phyloP scores from a whole-genome alignment of 2,329 filamentous ascomycete genomes.

The Colletotrichum noveboracense region DNA sequence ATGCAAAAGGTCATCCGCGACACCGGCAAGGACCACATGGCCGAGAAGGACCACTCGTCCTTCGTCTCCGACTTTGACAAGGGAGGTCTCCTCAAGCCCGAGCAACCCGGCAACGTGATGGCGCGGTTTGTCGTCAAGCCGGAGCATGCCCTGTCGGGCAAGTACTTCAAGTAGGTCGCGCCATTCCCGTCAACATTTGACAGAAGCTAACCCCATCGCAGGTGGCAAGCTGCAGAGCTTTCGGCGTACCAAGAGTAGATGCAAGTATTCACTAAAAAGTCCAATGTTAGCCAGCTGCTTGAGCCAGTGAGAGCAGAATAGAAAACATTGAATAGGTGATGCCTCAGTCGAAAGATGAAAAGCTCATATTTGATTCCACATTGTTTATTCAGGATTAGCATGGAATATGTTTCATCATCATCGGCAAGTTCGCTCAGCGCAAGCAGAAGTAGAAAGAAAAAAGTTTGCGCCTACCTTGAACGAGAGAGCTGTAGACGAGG shows the following conservation, averaged over 20 bases:
- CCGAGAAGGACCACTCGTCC: conserved; percentile 61
- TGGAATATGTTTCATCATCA: conserved; percentile 78
- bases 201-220: conserved; percentile 35
- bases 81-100: conserved; percentile 77
- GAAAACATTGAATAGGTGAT: conserved; percentile 33
- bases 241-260: conserved; percentile 50
- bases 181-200: neutral
- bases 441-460: conserved; percentile 19
- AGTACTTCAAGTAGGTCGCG: conserved; percentile 71
- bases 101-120: conserved; percentile 87
- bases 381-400: conserved; percentile 75
- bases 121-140: conserved; percentile 75
- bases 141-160: conserved; percentile 72
- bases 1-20: conserved; percentile 89
- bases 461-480: conserved; percentile 30
- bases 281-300: conserved; percentile 24
- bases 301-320: conserved; percentile 24
- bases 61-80: conserved; percentile 74
- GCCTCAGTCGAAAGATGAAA: conserved; percentile 85
- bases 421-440: conserved; percentile 29
- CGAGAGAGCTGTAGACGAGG: neutral
- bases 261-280: conserved; percentile 12
- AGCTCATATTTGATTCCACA: conserved; percentile 75
- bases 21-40: conserved; percentile 53
- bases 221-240: conserved; percentile 60